Evolutionary conservation across 441 rosid genomes (phyloP), one percentile per base, ranked within the genome.

Genomic region (Populus hybrid): DNA sequence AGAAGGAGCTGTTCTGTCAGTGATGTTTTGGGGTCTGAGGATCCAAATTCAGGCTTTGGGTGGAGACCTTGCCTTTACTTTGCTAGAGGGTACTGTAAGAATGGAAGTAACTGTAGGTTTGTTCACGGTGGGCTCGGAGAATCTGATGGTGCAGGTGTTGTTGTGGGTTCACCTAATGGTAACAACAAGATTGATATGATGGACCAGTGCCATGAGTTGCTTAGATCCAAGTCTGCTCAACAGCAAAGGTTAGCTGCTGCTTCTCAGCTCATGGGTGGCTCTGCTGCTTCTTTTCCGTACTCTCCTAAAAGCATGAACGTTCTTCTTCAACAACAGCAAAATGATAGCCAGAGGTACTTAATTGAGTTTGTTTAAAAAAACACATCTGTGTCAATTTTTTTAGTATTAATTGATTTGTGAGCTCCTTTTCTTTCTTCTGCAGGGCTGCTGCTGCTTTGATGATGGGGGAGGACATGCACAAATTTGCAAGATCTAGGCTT

Each of bases 71-170:
- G 98, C 75, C 85, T 92, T 83, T 93, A 92, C 75, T 93, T 78
- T 79, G 94, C 98, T 2, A 89, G 97, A 85, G 98, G 98, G 71
- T 92, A 84, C 84, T 93, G 98, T 74, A 93, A 93, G 74, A 92
- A 93, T 69, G 98, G 98, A 35, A 84, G 82, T 68, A 88, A 77
- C 85, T 93, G 98, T 82, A 92, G 91, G 89, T 93, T 93, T 80
- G 77, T 90, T 11, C 98, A 93, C 69, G 80, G 85, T 74, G 86
- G 81, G 3, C 67, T 74, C 24, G 88, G 83, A 24, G 90, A 89
- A 42, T 78, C 83, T 14, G 85, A 74, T 16, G 88, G 82, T 72
- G 81, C 73, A 45, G 56, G 56, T 1, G 69, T 75, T 16, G 9
- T 83, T 72, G 91, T 85, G 71, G 88, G 91, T 61, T 92, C 97